Evolutionary conservation across 805 yeast species (phyloP).

Genomic region (Wickerhamomyces bisporus): DNA sequence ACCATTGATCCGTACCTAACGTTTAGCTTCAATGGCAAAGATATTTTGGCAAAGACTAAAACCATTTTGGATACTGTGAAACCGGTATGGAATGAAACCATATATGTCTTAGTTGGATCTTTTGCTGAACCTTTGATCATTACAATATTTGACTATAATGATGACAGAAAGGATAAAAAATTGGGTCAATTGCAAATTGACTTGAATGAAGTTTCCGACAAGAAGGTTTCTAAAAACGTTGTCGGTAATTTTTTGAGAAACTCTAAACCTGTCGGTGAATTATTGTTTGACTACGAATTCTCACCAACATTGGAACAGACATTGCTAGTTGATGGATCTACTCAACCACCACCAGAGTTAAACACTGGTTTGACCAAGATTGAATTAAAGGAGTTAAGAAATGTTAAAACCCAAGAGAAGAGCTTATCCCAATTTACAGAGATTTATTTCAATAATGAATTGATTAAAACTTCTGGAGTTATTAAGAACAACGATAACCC

Average conservation of each 20-base stretch:
- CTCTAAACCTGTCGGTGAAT: conserved; percentile 75
- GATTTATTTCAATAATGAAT: conserved; percentile 57
- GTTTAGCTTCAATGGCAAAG: conserved; percentile 52
- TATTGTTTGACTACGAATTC: conserved; percentile 65
- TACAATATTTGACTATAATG: conserved; percentile 71
- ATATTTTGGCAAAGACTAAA: conserved; percentile 61
- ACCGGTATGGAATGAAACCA: conserved; percentile 84
- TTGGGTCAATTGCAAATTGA: conserved; percentile 77
- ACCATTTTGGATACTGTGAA: conserved; percentile 58
- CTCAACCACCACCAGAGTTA: conserved; percentile 82
- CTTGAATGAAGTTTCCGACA: conserved; percentile 56
- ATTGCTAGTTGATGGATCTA: conserved; percentile 71
- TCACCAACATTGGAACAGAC: conserved; percentile 64
- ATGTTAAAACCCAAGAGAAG: conserved; percentile 24
- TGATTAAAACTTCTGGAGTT: conserved; percentile 51
- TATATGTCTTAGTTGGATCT: conserved; percentile 63
- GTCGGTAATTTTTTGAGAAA: conserved; percentile 65
- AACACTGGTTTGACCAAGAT: conserved; percentile 88
- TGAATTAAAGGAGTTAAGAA: conserved; percentile 60
- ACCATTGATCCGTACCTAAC: conserved; percentile 88
- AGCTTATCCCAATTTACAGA: conserved; percentile 67
- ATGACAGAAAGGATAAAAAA: conserved; percentile 69
- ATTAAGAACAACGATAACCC: conserved; percentile 63
- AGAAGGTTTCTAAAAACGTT: conserved; percentile 43
- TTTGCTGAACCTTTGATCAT: conserved; percentile 80